Evolutionary conservation across 768 basidiomycete species (phyloP).

Genomic region (Paxillus ammoniavirescens): DNA sequence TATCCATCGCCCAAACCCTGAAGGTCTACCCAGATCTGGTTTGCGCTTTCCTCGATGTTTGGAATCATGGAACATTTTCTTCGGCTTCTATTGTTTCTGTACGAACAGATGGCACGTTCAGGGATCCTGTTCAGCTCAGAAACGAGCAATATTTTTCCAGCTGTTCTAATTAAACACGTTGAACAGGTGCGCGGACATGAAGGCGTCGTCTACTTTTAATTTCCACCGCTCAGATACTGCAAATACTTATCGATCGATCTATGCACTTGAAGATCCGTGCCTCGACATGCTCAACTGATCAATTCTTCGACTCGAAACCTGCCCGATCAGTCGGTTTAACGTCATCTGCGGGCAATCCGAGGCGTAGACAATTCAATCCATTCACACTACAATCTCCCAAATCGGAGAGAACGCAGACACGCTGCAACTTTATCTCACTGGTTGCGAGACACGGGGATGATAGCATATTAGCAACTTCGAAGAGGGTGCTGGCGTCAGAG

Average conservation of each 20-base stretch:
- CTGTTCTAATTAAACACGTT: neutral
- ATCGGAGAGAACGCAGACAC: neutral
- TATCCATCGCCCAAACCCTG: too few species aligned
- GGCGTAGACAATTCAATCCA: neutral
- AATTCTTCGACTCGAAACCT: neutral
- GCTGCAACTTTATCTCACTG: neutral
- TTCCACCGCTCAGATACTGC: neutral
- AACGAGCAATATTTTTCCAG: neutral
- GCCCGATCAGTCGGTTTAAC: too few species aligned
- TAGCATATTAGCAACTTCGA: neutral
- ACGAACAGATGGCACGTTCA: neutral
- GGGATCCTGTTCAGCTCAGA: neutral
- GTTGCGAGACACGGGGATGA: neutral
- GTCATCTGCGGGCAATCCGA: neutral
- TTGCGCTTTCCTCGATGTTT: too few species aligned
- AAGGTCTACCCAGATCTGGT: too few species aligned
- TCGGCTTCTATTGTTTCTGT: neutral
- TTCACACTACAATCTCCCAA: neutral
- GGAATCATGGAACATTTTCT: neutral
- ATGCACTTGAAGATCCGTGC: neutral
- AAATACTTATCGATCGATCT: neutral
- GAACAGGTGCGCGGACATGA: neutral
- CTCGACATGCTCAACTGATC: neutral
- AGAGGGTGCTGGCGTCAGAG: neutral
- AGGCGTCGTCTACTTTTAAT: neutral